These are phyloP conservation scores for Pochonia chlamydosporia DNA, from an alignment of 2,329 filamentous ascomycete species.

Conservation along the genomic window DNA sequence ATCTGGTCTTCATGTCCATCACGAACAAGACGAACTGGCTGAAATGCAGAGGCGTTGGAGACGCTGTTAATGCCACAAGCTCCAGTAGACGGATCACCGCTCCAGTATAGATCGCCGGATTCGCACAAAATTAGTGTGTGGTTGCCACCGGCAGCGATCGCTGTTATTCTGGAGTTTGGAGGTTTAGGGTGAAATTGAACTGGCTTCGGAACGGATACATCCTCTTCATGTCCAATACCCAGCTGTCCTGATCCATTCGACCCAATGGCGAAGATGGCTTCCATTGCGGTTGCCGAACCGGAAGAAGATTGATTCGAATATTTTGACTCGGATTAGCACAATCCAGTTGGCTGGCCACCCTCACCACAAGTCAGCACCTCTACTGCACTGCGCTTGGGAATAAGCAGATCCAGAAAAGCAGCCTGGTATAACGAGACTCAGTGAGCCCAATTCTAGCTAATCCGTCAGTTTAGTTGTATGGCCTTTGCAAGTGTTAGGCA, in stretches of 20 bases:
- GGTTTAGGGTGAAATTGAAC: conserved; percentile 48
- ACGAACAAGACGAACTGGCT: conserved; percentile 28
- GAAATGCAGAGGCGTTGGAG: conserved; percentile 30
- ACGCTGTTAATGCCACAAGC: conserved; percentile 43
- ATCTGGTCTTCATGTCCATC: conserved; percentile 19
- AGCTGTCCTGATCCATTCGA: conserved; percentile 75
- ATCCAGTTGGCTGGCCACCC: too few relatives aligned
- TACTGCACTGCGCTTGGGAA: too few relatives aligned
- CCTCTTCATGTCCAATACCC: conserved; percentile 64
- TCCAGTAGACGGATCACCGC: conserved; percentile 53
- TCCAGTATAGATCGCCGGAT: conserved; percentile 54
- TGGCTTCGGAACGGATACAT: conserved; percentile 60
- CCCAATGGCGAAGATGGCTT: conserved; percentile 61
- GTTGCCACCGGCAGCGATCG: conserved; percentile 67
- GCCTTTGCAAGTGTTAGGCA: too few relatives aligned
- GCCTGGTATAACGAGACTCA: too few relatives aligned
- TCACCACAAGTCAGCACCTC: too few relatives aligned
- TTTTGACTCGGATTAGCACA: too few relatives aligned
- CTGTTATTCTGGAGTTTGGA: conserved; percentile 28
- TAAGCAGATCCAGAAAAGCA: too few relatives aligned
- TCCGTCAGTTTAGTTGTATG: too few relatives aligned
- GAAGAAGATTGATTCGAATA: neutral
- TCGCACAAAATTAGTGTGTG: conserved; percentile 71
- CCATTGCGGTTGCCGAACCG: conserved; percentile 33
- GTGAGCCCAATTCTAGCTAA: too few relatives aligned